phyloP scores from a whole-genome alignment of 2,329 filamentous ascomycete genomes.

The Claviceps sp. region DNA sequence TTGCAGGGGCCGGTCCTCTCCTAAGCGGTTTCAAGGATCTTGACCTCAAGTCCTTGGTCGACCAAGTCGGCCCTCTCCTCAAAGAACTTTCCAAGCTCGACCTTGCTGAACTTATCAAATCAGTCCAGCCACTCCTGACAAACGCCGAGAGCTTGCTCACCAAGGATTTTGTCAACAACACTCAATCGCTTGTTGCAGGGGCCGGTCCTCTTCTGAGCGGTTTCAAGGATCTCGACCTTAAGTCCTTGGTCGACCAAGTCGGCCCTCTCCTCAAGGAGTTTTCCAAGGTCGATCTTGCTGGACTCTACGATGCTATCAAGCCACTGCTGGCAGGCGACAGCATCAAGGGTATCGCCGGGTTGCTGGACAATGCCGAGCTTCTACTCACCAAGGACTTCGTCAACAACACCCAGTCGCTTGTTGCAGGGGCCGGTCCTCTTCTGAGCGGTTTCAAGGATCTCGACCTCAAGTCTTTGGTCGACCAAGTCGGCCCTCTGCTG shows the following conservation, averaged over 20 bases:
- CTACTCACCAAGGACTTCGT: slow-evolving; percentile 12
- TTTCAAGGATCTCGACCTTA: slow-evolving; percentile 18
- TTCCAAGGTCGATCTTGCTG: no score
- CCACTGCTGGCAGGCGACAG: no score
- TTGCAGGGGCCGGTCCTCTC: slow-evolving; percentile 16
- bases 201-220: slow-evolving; percentile 20
- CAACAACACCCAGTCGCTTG: no score
- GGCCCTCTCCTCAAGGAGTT: slow-evolving; percentile 17
- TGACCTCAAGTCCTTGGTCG: slow-evolving; percentile 10
- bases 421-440: slow-evolving; percentile 16
- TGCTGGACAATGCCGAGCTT: no score
- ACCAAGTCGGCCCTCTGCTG: slow-evolving; percentile 16
- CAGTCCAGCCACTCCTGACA: background rate
- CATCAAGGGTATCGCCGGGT: no score
- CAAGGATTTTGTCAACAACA: slow-evolving; percentile 12
- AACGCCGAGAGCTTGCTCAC: slow-evolving; percentile 4
- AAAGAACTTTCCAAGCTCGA: slow-evolving; percentile 7
- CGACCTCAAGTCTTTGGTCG: slow-evolving; percentile 10
- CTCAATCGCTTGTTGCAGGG: slow-evolving; percentile 6
- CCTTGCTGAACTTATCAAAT: background rate
- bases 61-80: slow-evolving; percentile 16
- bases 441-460: slow-evolving; percentile 21
- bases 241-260: slow-evolving; percentile 7
- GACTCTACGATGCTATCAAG: no score
- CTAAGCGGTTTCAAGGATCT: slow-evolving; percentile 21